A percentile compares a stretch with the other conserved stretches of the same genome.
These are phyloP conservation scores for Candida buenavistaensis DNA, from an alignment of 1,139 yeast species.

Conservation along the genomic window DNA sequence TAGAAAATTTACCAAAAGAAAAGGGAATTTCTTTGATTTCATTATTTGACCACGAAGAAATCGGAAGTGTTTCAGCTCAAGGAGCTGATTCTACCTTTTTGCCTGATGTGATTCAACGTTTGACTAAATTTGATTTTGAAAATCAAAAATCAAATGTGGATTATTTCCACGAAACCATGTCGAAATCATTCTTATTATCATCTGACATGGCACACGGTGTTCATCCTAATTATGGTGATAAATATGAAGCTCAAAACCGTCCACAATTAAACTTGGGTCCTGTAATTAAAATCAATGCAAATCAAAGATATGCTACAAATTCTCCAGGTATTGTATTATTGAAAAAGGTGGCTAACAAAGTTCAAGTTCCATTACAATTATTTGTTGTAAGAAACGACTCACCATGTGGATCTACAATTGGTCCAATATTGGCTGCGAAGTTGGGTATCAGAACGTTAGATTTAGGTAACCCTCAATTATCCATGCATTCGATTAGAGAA, in stretches of 20 bases:
- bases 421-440: conserved; percentile 87
- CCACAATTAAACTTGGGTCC: conserved; percentile 89
- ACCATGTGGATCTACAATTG: conserved; percentile 31
- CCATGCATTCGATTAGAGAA: conserved; percentile 96
- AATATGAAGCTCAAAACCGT: conserved; percentile 74
- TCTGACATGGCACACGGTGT: conserved; percentile 98
- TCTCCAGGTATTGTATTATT: conserved; percentile 83
- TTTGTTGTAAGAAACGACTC: conserved; percentile 91
- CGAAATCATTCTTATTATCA: conserved; percentile 85
- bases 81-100: conserved; percentile 94
- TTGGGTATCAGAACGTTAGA: conserved; percentile 89
- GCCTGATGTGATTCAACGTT: conserved; percentile 71
- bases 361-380: conserved; percentile 69
- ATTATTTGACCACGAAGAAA: conserved; percentile 92
- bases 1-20: conserved; percentile 41
- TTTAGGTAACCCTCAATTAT: conserved; percentile 89
- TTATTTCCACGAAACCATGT: conserved; percentile 60
- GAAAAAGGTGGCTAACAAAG: conserved; percentile 67
- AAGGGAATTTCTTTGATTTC: conserved; percentile 70
- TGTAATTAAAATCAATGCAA: conserved; percentile 89
- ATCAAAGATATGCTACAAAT: conserved; percentile 93
- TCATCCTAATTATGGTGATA: conserved; percentile 82
- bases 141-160: conserved; percentile 14
- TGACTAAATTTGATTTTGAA: conserved; percentile 45
- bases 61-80: conserved; percentile 91